Evolutionary conservation across 2,329 filamentous ascomycete genomes (phyloP).

Genomic region (Iodosphaeria phyllophila): DNA sequence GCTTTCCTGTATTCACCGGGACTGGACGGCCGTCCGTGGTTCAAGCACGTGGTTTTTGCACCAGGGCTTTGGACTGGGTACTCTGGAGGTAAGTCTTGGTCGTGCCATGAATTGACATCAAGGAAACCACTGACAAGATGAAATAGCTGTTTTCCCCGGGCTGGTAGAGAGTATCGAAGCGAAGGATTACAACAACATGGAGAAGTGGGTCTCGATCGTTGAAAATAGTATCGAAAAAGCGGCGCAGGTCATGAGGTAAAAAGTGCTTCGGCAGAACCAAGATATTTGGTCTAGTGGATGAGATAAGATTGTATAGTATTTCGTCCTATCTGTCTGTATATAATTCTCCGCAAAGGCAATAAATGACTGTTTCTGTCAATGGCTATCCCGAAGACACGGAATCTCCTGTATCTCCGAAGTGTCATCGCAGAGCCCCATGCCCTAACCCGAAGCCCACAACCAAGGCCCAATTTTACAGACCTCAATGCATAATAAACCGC

Average conservation of each 20-base stretch:
- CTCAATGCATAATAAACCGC: too few species aligned
- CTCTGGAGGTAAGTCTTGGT: slow-evolving; percentile 40
- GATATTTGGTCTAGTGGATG: too few species aligned
- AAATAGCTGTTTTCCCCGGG: slow-evolving; percentile 39
- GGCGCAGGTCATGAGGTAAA: slow-evolving; percentile 15
- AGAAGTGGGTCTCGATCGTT: slow-evolving; percentile 41
- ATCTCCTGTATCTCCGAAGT: too few species aligned
- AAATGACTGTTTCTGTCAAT: too few species aligned
- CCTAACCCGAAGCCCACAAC: too few species aligned
- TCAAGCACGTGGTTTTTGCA: slow-evolving; percentile 89
- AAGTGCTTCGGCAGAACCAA: too few species aligned
- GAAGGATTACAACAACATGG: slow-evolving; percentile 35
- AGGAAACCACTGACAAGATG: slow-evolving; percentile 3
- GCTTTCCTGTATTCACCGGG: slow-evolving; percentile 60
- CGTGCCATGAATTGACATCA: neutral
- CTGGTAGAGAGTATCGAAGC: slow-evolving; percentile 42
- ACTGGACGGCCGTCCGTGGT: slow-evolving; percentile 67
- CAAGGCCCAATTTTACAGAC: too few species aligned
- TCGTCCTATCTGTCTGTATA: too few species aligned
- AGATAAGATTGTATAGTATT: too few species aligned
- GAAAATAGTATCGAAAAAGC: slow-evolving; percentile 28
- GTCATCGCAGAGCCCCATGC: too few species aligned
- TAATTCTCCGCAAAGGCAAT: too few species aligned
- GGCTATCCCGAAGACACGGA: too few species aligned
- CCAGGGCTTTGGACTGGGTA: slow-evolving; percentile 88